Evolutionary conservation across 495 filamentous ascomycete species (phyloP).

Genomic region (Antarctomyces pellizariae): DNA sequence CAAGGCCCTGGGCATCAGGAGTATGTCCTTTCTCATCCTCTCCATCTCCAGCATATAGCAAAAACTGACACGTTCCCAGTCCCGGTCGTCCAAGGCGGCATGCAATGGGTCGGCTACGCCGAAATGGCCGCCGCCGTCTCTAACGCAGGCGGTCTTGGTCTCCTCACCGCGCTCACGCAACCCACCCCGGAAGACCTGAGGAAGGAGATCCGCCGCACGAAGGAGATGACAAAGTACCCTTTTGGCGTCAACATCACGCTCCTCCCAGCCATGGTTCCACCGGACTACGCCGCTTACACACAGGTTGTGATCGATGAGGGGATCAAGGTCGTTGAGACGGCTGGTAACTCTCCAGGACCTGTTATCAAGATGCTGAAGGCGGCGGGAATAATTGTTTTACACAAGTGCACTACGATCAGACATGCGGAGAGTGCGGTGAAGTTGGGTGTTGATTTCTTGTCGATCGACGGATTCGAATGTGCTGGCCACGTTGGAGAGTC

Average conservation of each 20-base stretch:
- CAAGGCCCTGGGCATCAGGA: conserved; percentile 62
- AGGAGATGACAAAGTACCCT: conserved; percentile 61
- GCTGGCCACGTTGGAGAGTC: conserved; percentile 88
- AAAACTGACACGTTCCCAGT: conserved; percentile 27
- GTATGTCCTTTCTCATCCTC: conserved; percentile 24
- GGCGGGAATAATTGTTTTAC: conserved; percentile 54
- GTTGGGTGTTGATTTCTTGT: conserved; percentile 88
- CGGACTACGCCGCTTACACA: conserved; percentile 82
- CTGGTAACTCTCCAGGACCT: conserved; percentile 80
- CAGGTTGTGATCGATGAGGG: conserved; percentile 85
- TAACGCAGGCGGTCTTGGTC: conserved; percentile 84
- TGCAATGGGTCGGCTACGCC: conserved; percentile 66
- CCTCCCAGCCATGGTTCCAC: conserved; percentile 69
- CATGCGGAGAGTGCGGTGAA: conserved; percentile 84
- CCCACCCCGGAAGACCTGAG: conserved; percentile 81
- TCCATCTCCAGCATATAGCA: neutral
- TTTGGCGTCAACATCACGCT: conserved; percentile 96
- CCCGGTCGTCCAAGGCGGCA: conserved; percentile 92
- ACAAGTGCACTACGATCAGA: conserved; percentile 94
- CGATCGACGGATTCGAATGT: conserved; percentile 95
- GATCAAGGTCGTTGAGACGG: conserved; percentile 86
- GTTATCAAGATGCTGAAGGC: conserved; percentile 77
- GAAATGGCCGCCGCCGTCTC: conserved; percentile 84
- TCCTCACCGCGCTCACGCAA: conserved; percentile 87
- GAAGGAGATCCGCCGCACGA: conserved; percentile 76